Conservation (phyloP, 2,329 filamentous ascomycete species). For the Colletotrichum theobromicola region DNA sequence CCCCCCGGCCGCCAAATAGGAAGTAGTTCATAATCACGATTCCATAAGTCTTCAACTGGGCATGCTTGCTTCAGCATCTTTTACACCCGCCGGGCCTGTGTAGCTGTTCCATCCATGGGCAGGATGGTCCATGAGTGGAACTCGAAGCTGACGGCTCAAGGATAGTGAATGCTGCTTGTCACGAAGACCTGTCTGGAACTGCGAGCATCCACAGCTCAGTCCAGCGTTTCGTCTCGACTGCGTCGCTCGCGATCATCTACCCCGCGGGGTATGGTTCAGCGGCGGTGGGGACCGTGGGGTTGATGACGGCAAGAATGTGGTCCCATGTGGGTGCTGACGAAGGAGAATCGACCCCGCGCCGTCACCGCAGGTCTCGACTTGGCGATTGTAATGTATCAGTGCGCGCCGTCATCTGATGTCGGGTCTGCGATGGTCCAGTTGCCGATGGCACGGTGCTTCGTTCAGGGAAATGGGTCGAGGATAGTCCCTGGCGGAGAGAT, state of each 20-base stretch:
- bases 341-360: neutral
- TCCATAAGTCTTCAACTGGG: too few species aligned
- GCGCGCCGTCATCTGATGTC: neutral
- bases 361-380: neutral
- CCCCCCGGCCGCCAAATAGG: neutral
- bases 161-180: neutral
- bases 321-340: neutral
- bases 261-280: neutral
- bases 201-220: neutral
- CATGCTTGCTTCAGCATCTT: too few species aligned
- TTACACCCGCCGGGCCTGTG: too few species aligned
- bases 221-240: neutral
- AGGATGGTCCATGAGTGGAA: too few species aligned
- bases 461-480: neutral
- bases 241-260: neutral
- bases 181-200: neutral
- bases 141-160: too few species aligned
- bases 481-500: neutral
- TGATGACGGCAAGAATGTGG: neutral
- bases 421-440: rapidly evolving
- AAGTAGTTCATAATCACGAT: neutral
- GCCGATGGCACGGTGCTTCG: neutral
- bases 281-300: neutral
- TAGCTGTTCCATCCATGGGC: too few species aligned
- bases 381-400: neutral